phyloP scores from a whole-genome alignment of 768 basidiomycete genomes.

The Cystofilobasidium ferigula region DNA sequence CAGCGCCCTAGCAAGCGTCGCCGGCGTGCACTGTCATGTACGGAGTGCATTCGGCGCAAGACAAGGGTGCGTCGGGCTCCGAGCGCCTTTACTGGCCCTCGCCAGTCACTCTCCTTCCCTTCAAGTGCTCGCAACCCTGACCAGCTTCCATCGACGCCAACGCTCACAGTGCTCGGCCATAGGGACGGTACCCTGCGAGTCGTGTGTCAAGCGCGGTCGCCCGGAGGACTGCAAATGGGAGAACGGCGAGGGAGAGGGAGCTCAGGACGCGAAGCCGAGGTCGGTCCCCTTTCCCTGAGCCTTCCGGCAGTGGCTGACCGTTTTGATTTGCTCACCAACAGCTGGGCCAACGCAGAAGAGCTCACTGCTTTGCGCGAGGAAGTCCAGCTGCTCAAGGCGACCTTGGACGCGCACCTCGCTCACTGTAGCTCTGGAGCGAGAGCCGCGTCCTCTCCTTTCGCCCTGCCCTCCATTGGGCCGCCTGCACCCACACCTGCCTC shows the following conservation, averaged over 20 bases:
- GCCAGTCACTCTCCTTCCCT: neutral
- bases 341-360: neutral
- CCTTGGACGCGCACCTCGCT: neutral
- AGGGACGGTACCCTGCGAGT: neutral
- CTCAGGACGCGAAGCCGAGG: neutral
- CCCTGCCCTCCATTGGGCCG: neutral
- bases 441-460: neutral
- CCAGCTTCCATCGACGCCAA: neutral
- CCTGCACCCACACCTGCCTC: neutral
- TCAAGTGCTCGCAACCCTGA: neutral
- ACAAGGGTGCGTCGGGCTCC: neutral
- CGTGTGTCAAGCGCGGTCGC: neutral
- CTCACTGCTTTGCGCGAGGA: neutral
- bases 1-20: neutral
- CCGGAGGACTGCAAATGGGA: neutral
- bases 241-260: neutral
- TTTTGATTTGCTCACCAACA: no score
- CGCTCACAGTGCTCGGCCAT: neutral
- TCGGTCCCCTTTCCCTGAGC: neutral
- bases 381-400: neutral
- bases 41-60: neutral
- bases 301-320: neutral
- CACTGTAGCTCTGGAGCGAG: neutral
- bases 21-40: neutral
- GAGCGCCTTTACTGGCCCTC: neutral